Base-by-base conservation (phyloP, 1,284 basidiomycete genomes). In the Cryptococcus hybrid region DNA sequence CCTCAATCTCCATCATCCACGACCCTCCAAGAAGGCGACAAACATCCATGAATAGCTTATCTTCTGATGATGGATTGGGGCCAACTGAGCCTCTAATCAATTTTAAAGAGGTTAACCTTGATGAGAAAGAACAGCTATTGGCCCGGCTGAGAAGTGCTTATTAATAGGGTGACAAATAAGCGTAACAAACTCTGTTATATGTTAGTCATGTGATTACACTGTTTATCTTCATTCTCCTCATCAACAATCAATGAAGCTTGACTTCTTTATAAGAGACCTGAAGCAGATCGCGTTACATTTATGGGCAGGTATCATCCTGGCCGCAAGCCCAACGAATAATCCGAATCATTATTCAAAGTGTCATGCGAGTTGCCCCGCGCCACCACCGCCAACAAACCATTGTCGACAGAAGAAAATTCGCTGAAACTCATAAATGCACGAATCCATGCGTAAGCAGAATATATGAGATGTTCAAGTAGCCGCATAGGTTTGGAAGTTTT, bases 61-160 rank as follows among this genome's bases (percentile, higher is more conserved):
- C 47, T 30, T 46, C 45, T 7, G 44, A 56, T 39, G 49, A 56
- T 24, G 44, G 44, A 13, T 49, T 37, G 36, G 52, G 8, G 57
- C 51, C 11, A 55, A 60, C 7, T 30, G 54, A 18, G 61, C 62
- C 3, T 55, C 47, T 30, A 7, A 68, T 70, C 43, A 49, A 12
- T n/a, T 70, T 70, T 51, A 53, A 47, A 30, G 54, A 60, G 53
- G 38, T 70, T 2, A 54, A 50, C 0, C 52, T 49, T 15, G 64
- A 56, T 9, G 65, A 67, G 53, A 52, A 48, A 47, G 57, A 57
- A 9, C 47, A 39, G 24, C 42, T 60, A 24, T 62, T 57, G 61
- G 2, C 47, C 9, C 34, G 15, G n/a, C 13, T 24, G 6, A 8
- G 47, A 47, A 34, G 30, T 15, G 3, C 8, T 8, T 34, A 12